These are phyloP conservation scores for Ceratocystis ficicola DNA, from an alignment of 2,329 filamentous ascomycete genomes.

Conservation along the genomic window DNA sequence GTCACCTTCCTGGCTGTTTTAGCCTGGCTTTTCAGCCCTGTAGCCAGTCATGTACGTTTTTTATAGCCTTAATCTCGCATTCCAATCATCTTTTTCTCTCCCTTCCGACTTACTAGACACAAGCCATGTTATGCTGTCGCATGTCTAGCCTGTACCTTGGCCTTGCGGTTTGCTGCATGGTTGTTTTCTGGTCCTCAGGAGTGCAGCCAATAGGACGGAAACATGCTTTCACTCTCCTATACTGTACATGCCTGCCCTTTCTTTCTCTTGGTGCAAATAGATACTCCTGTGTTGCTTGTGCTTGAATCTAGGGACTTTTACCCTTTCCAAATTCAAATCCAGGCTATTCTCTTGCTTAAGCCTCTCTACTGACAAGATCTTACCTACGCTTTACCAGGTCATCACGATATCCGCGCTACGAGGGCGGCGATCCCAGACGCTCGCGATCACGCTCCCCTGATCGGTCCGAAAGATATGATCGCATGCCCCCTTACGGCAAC, in stretches of 20 bases:
- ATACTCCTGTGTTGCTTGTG: neutral
- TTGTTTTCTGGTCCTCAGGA: neutral
- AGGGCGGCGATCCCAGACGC: conserved; percentile 42
- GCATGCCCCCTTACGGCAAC: conserved; percentile 44
- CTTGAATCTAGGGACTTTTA: neutral
- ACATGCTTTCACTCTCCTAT: neutral
- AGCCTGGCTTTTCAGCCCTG: conserved; percentile 14
- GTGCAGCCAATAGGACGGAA: neutral
- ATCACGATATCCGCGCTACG: conserved; percentile 49
- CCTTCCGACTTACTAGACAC: neutral
- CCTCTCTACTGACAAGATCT: conserved; percentile 6
- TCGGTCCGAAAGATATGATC: conserved; percentile 52
- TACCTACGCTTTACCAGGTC: conserved; percentile 30
- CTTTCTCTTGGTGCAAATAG: neutral
- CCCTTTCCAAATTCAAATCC: neutral
- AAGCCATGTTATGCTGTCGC: neutral
- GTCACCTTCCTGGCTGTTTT: conserved; percentile 8
- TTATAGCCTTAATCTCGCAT: conserved; percentile 11
- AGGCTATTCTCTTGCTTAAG: neutral
- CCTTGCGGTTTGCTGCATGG: conserved; percentile 15
- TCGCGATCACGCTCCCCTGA: conserved; percentile 58
- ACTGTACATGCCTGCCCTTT: neutral
- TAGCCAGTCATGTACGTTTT: conserved; percentile 18
- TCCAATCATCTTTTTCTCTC: conserved; percentile 3
- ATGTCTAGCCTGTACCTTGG: neutral